Base-by-base conservation (phyloP, 164 flowering plant genomes). In the Taxillus chinensis region DNA sequence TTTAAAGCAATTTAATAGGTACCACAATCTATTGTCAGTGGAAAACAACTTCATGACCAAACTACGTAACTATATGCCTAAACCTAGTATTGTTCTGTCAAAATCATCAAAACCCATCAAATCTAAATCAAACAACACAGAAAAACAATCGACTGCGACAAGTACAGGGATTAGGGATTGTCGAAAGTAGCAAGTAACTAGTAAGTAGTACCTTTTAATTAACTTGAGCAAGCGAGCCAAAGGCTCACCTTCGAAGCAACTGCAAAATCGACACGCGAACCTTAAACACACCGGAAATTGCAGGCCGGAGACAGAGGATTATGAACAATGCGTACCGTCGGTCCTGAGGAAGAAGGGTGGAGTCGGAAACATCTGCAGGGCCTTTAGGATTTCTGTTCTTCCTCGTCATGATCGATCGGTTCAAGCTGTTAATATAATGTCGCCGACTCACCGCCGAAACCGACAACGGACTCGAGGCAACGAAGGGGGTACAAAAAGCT, bases 181-280 rank as follows among this genome's bases (percentile, higher is more conserved):
- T 11, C 4, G 13, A 49, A 12, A 9, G 4, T 4, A 9, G 10
- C 15, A n/a, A 53, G 10, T 13, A 50, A 42, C 41, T 5, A 41
- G 45, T 5, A 42, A 38, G 37, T 42, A 50, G 50, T 68, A 85
- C 91, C 86, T 78, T 38, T 71, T 63, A 13, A 86, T 76, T 42
- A 75, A 76, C 61, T 75, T 60, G 66, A 86, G 82, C 39, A 86
- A 71, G 61, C 27, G 27, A 64, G 62, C 69, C 2, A 86, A 83
- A 59, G 72, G 69, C 56, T 84, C 88, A 51, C 91, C 91, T 78
- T 84, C 89, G 49, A 61, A 81, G 74, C 68, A 74, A 53, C 80
- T 79, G 60, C 62, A 64, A 62, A 42, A 51, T 9, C 53, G 48
- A 39, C 13, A 40, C n/a, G 48, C 39, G 42, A 12, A 5, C 27